phyloP scores from a whole-genome alignment of 108 stramenopile genomes.

The Conticribra weissflogii region DNA sequence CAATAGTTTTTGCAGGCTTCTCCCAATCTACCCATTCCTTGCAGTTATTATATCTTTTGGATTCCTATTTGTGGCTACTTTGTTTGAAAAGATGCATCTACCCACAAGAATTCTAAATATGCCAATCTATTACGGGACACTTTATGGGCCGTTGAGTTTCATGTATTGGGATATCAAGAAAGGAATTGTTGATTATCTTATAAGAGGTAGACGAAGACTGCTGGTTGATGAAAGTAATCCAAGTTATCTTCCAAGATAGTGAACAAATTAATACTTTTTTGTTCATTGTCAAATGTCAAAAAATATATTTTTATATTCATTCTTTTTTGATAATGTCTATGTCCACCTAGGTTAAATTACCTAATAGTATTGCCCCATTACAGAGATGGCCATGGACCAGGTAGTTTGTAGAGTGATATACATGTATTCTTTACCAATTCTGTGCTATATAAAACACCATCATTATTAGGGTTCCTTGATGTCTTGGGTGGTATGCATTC shows the following conservation, averaged over 20 bases:
- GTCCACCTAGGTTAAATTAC: too few species aligned
- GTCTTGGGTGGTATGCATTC: too few species aligned
- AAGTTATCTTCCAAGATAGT: too few species aligned
- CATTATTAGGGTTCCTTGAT: too few species aligned
- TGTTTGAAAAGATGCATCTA: slow-evolving; percentile 64
- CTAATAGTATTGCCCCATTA: too few species aligned
- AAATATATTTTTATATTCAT: background rate
- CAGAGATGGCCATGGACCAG: too few species aligned
- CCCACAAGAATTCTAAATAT: slow-evolving; percentile 58
- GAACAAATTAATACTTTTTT: too few species aligned
- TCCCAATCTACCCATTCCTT: slow-evolving; percentile 79
- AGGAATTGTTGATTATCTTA: slow-evolving; percentile 14
- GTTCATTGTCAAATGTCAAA: too few species aligned
- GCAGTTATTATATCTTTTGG: slow-evolving; percentile 80
- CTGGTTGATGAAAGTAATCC: background rate
- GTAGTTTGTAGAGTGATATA: too few species aligned
- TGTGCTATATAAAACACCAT: too few species aligned
- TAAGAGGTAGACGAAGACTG: background rate
- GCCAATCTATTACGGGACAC: slow-evolving; percentile 80
- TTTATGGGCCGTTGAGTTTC: slow-evolving; percentile 82
- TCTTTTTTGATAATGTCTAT: too few species aligned
- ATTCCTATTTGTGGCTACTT: slow-evolving; percentile 70
- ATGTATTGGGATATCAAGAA: slow-evolving; percentile 73
- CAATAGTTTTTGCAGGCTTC: slow-evolving; percentile 54
- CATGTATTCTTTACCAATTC: too few species aligned